Evolutionary conservation across 2,329 filamentous ascomycete genomes (phyloP).

Genomic region (Trichoderma arundinaceum): DNA sequence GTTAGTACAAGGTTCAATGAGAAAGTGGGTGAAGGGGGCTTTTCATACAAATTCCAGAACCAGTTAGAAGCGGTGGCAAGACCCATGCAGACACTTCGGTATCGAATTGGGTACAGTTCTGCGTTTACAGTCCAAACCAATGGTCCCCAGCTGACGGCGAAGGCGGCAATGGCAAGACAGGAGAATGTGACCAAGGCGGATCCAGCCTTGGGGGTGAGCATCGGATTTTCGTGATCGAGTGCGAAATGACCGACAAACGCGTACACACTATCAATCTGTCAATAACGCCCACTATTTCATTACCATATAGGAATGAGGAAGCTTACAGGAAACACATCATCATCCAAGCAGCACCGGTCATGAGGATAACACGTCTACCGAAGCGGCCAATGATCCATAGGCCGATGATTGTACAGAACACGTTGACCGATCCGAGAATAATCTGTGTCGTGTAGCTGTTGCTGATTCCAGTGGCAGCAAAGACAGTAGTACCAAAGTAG

Average conservation of each 20-base stretch:
- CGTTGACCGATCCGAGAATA: slow-evolving; percentile 24
- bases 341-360: slow-evolving; percentile 19
- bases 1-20: background rate
- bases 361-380: slow-evolving; percentile 18
- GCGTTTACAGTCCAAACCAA: slow-evolving; percentile 23
- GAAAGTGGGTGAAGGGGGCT: background rate
- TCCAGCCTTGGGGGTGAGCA: slow-evolving; percentile 27
- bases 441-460: slow-evolving; percentile 28
- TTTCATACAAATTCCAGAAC: slow-evolving; percentile 27
- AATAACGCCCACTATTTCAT: background rate
- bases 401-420: slow-evolving; percentile 21
- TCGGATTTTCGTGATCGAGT: slow-evolving; percentile 21
- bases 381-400: slow-evolving; percentile 23
- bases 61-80: slow-evolving; percentile 24
- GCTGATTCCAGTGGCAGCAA: slow-evolving; percentile 27
- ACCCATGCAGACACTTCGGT: slow-evolving; percentile 26
- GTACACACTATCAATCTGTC: slow-evolving; percentile 12
- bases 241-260: slow-evolving; percentile 27
- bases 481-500: slow-evolving; percentile 25
- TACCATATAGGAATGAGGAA: too few species aligned
- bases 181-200: slow-evolving; percentile 25
- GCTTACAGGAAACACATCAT: slow-evolving; percentile 29
- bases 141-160: slow-evolving; percentile 24
- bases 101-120: slow-evolving; percentile 23
- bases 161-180: slow-evolving; percentile 24